Evolutionary conservation across 2,329 filamentous ascomycete genomes (phyloP).

Genomic region (Berkeleyomyces basicola): DNA sequence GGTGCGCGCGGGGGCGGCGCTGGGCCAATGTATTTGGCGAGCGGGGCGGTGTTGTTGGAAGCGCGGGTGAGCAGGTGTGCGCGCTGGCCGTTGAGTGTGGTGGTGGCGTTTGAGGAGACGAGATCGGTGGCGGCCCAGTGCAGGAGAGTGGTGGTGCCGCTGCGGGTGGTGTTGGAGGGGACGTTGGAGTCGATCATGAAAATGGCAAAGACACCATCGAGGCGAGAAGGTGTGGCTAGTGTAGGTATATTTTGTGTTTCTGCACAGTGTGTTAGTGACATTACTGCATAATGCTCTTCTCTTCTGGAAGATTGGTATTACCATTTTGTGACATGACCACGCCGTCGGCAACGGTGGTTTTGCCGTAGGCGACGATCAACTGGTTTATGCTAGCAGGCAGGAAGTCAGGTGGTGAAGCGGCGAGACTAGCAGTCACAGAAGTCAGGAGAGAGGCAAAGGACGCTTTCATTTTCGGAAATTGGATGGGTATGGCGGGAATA

Average conservation of each 20-base stretch:
- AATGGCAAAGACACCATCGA: slow-evolving; percentile 27
- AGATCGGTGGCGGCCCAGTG: slow-evolving; percentile 31
- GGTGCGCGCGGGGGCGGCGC: slow-evolving; percentile 23
- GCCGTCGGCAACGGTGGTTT: slow-evolving; percentile 23
- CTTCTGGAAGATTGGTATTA: slow-evolving; percentile 15
- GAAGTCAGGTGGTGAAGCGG: slow-evolving; percentile 27
- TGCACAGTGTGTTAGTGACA: slow-evolving; percentile 14
- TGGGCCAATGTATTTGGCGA: slow-evolving; percentile 23
- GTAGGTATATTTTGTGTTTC: slow-evolving; percentile 22
- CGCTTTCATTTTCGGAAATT: slow-evolving; percentile 19
- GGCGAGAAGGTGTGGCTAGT: slow-evolving; percentile 22
- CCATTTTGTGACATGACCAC: slow-evolving; percentile 23
- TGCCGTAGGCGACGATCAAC: slow-evolving; percentile 26
- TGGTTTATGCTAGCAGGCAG: slow-evolving; percentile 22
- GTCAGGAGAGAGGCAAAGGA: slow-evolving; percentile 17
- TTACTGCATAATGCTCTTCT: neutral
- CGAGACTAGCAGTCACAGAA: slow-evolving; percentile 22
- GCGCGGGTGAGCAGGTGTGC: slow-evolving; percentile 19
- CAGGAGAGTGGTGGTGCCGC: slow-evolving; percentile 27
- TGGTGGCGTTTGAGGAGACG: slow-evolving; percentile 14
- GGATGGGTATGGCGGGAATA: neutral
- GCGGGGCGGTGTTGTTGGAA: slow-evolving; percentile 16
- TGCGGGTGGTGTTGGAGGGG: slow-evolving; percentile 20
- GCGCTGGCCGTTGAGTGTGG: slow-evolving; percentile 18
- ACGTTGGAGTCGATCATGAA: slow-evolving; percentile 31